These are phyloP conservation scores for Kalmanozyma brasiliensis DNA, from an alignment of 1,284 basidiomycete species.

Conservation along the genomic window DNA sequence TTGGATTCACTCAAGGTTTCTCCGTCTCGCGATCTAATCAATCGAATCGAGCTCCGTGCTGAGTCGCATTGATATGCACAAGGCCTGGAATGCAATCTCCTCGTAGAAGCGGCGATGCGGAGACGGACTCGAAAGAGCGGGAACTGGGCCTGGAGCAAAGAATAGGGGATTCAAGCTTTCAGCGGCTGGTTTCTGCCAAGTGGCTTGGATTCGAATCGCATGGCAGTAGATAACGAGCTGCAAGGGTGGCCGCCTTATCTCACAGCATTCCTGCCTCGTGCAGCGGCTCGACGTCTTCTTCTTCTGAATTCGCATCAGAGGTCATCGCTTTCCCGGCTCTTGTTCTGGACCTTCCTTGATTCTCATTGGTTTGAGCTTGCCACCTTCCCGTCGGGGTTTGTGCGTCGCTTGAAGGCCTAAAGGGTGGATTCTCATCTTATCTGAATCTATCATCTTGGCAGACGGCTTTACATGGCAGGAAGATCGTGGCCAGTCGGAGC, in stretches of 20 bases:
- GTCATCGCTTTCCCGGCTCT: conserved; percentile 6
- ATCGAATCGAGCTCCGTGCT: too few species aligned
- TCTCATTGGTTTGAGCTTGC: conserved; percentile 1
- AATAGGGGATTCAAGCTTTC: too few species aligned
- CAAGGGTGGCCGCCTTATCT: conserved; percentile 8
- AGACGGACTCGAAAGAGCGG: too few species aligned
- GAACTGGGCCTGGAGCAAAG: too few species aligned
- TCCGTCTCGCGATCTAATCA: too few species aligned
- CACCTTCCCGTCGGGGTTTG: conserved; percentile 14
- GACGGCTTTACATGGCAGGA: conserved; percentile 5
- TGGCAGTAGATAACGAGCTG: conserved; percentile 2
- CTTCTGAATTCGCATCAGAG: not conserved
- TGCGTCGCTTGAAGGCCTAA: conserved; percentile 1
- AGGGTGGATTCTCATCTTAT: conserved; percentile 6
- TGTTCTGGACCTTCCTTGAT: conserved; percentile 7
- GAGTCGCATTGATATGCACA: too few species aligned
- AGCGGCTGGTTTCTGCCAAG: not conserved
- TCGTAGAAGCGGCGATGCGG: too few species aligned
- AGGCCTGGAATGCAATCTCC: too few species aligned
- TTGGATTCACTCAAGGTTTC: too few species aligned
- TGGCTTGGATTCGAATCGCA: not conserved
- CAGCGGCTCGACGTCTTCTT: not conserved
- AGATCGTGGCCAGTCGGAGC: conserved; percentile 11
- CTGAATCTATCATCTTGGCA: conserved; percentile 7
- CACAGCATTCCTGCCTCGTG: not conserved